phyloP scores from a whole-genome alignment of 768 basidiomycete genomes.

The Neoboletus subvelutipes region DNA sequence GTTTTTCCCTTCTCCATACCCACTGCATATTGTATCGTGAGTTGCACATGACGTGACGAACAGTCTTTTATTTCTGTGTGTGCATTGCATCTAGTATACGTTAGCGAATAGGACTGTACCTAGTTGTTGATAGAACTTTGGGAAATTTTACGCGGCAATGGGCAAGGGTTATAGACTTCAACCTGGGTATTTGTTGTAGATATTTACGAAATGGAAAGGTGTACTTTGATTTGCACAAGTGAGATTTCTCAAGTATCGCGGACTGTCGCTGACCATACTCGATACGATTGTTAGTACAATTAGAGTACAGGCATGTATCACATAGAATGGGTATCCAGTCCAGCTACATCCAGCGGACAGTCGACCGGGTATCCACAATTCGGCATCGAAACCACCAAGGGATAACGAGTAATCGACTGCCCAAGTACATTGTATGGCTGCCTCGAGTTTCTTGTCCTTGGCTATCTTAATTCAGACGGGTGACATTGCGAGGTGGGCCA shows the following conservation, averaged over 20 bases:
- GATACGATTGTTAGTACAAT: background rate
- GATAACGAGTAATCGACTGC: background rate
- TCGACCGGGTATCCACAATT: conserved; percentile 7
- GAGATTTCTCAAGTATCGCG: background rate
- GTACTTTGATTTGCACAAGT: background rate
- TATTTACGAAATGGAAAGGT: background rate
- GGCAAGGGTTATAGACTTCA: background rate
- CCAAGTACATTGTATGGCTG: background rate
- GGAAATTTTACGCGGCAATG: background rate
- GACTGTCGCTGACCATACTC: background rate
- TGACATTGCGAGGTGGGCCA: background rate
- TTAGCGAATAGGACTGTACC: background rate
- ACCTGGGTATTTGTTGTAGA: background rate
- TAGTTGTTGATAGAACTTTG: background rate
- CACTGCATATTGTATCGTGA: conserved; percentile 10
- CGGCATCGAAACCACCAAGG: conserved; percentile 1
- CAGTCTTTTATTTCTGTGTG: background rate
- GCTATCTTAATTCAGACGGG: conserved; percentile 25
- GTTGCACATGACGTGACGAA: conserved; percentile 6
- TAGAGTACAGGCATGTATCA: conserved; percentile 6
- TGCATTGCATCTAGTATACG: conserved; percentile 6
- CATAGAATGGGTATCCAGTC: background rate
- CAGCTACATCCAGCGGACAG: background rate
- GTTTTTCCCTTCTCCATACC: conserved; percentile 3
- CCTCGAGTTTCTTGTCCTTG: conserved; percentile 17